A percentile compares a stretch with the other conserved stretches of the same genome.
Conservation (phyloP, 441 rosid species). For the Erodium chrysanthum region DNA sequence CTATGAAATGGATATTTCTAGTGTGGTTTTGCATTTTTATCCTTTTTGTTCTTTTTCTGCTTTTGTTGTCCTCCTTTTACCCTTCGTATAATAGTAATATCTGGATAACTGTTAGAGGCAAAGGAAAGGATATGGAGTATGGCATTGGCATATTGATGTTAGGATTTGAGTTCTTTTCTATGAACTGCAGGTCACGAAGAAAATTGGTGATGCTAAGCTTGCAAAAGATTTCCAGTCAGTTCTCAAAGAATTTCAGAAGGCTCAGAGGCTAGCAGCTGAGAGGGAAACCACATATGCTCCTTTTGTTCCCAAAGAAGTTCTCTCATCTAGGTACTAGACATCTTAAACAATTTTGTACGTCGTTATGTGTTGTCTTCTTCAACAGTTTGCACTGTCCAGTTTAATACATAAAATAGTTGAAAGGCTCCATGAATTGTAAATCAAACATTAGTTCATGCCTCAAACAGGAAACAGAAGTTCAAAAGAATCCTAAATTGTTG, state of each 20-base stretch:
- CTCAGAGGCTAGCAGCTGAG: slow-evolving; percentile 57
- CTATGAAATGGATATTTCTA: neutral
- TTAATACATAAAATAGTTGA: neutral
- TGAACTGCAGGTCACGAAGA: slow-evolving; percentile 37
- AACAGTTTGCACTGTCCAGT: neutral
- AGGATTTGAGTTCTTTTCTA: neutral
- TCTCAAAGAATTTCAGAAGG: slow-evolving; percentile 55
- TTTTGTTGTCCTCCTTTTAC: neutral
- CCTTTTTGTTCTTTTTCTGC: neutral
- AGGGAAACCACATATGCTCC: slow-evolving; percentile 58
- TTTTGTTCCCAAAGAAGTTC: slow-evolving; percentile 26
- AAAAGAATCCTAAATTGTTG: neutral
- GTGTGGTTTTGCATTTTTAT: neutral
- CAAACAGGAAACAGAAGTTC: neutral
- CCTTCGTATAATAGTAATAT: neutral
- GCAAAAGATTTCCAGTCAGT: slow-evolving; percentile 56
- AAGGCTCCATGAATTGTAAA: neutral
- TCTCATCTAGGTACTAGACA: slow-evolving; percentile 23
- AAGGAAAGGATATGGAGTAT: neutral
- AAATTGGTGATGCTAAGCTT: slow-evolving; percentile 60
- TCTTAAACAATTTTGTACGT: neutral
- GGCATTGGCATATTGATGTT: neutral
- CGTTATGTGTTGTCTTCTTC: neutral
- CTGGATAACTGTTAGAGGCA: neutral
- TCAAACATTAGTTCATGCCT: neutral